Evolutionary conservation across 257 asterid species (phyloP).

Genomic region (Capsicum pubescens): DNA sequence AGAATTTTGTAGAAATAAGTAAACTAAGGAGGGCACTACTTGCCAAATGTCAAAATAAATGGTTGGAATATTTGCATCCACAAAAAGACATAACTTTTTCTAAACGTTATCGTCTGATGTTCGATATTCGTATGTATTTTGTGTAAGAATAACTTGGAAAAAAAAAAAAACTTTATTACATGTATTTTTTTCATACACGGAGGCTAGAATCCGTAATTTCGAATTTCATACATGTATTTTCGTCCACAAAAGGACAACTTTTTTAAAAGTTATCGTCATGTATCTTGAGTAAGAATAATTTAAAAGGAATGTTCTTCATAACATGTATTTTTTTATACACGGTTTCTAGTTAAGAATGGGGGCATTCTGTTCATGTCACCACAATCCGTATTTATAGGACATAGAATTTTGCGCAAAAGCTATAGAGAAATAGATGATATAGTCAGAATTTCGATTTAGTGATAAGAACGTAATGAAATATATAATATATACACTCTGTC

Average conservation of each 20-base stretch:
- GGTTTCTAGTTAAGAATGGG: rapidly evolving
- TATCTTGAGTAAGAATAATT: neutral
- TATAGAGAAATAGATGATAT: neutral
- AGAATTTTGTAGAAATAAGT: conserved; percentile 14
- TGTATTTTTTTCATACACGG: no score
- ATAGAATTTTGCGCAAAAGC: neutral
- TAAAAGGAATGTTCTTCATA: neutral
- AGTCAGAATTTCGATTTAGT: neutral
- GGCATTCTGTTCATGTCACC: neutral
- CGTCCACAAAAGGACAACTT: no score
- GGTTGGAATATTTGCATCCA: neutral
- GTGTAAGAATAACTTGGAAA: no score
- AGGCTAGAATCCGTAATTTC: no score
- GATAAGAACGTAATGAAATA: no score
- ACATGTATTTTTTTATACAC: neutral
- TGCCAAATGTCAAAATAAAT: conserved; percentile 29
- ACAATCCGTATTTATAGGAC: neutral
- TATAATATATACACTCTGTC: no score
- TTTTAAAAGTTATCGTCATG: no score
- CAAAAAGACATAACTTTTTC: neutral
- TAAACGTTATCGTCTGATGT: neutral
- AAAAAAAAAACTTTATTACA: no score
- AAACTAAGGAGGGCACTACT: conserved; percentile 34
- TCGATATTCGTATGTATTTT: no score
- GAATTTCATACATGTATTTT: no score